These are phyloP conservation scores for Hymenoscyphus salicellus DNA, from an alignment of 2,329 filamentous ascomycete species.

Conservation along the genomic window DNA sequence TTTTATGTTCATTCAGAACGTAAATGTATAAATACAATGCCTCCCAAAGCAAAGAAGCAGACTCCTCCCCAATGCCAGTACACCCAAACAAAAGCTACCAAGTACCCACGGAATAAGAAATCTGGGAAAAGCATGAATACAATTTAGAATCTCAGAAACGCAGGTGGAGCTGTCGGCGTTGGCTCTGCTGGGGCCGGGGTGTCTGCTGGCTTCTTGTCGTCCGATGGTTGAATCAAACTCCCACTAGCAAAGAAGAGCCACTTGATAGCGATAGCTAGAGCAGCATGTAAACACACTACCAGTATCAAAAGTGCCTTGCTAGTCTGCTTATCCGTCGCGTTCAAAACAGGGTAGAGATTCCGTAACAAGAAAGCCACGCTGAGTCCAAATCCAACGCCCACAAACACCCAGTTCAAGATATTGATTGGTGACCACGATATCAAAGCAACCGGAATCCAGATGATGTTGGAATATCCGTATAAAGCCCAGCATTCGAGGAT, in stretches of 20 bases:
- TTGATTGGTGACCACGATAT: conserved; percentile 86
- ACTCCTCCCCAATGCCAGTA: conserved; percentile 8
- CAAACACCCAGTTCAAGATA: conserved; percentile 90
- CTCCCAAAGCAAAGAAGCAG: neutral
- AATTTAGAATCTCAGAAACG: conserved; percentile 23
- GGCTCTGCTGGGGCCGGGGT: conserved; percentile 13
- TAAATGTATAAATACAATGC: neutral
- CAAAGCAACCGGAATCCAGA: conserved; percentile 93
- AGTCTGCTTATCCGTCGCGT: conserved; percentile 86
- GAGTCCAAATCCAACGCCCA: conserved; percentile 77
- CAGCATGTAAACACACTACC: conserved; percentile 81
- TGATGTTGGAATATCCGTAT: conserved; percentile 93
- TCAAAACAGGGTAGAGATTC: conserved; percentile 87
- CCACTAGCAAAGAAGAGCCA: conserved; percentile 89
- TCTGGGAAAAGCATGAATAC: neutral
- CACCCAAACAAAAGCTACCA: neutral
- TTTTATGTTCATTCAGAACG: neutral
- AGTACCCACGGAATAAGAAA: neutral
- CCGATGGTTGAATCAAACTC: conserved; percentile 49
- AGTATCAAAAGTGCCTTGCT: conserved; percentile 83
- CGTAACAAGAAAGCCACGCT: conserved; percentile 81
- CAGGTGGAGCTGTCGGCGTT: conserved; percentile 14
- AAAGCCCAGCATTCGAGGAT: conserved; percentile 92
- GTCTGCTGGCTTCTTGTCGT: conserved; percentile 17
- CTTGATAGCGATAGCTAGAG: conserved; percentile 91